phyloP scores from a whole-genome alignment of 345 rosid genomes.

The Mangifera indica region DNA sequence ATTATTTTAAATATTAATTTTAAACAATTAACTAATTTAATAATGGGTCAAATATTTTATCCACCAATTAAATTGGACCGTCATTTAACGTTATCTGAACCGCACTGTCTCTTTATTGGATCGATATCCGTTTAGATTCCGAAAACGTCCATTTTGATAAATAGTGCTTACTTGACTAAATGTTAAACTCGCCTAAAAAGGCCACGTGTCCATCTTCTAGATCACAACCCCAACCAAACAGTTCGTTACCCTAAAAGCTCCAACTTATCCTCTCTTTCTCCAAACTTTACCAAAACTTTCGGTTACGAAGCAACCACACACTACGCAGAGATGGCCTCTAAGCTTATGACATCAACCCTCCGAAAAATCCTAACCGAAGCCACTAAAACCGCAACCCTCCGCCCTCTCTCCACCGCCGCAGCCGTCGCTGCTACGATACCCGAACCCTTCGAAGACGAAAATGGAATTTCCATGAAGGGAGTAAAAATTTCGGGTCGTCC shows the following conservation, averaged over 20 bases:
- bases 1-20: too few relatives aligned
- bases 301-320: too few relatives aligned
- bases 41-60: too few relatives aligned
- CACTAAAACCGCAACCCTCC: not conserved
- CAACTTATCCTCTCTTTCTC: too few relatives aligned
- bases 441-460: conserved; percentile 35
- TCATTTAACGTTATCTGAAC: too few relatives aligned
- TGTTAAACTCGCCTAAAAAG: not conserved
- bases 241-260: conserved; percentile 7
- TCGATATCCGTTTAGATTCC: too few relatives aligned
- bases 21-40: too few relatives aligned
- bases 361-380: conserved; percentile 36
- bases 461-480: conserved; percentile 61
- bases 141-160: too few relatives aligned
- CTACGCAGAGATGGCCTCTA: conserved; percentile 51
- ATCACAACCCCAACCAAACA: not conserved
- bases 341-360: conserved; percentile 42
- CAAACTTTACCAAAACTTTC: too few relatives aligned
- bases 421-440: conserved; percentile 25
- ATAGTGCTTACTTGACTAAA: too few relatives aligned
- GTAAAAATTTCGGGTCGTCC: conserved; percentile 69
- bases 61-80: too few relatives aligned
- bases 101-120: too few relatives aligned
- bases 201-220: not conserved
- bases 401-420: conserved; percentile 38